These are phyloP conservation scores for Solanum paucissectum DNA, from an alignment of 257 asterid genomes.

Conservation along the genomic window DNA sequence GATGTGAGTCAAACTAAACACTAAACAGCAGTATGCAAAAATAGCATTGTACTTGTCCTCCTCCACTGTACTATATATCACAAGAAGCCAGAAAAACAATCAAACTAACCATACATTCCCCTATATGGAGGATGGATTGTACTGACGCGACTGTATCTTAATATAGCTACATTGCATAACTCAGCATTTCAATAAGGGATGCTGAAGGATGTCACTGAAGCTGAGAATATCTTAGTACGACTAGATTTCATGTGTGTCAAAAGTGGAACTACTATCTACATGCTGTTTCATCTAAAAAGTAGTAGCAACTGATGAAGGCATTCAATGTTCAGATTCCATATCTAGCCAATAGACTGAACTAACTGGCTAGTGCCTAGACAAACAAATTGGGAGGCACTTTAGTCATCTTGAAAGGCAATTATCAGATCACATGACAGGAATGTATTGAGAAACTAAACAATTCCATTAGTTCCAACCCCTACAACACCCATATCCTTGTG, in stretches of 20 bases:
- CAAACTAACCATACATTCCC: not conserved
- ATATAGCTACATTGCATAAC: not conserved
- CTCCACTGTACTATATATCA: not conserved
- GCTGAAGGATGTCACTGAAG: not conserved
- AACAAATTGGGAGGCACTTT: not conserved
- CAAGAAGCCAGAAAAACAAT: not conserved
- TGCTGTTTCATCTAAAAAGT: not conserved
- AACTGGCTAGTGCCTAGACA: not conserved
- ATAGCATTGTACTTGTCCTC: not conserved
- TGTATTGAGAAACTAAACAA: not conserved
- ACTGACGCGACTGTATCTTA: not conserved
- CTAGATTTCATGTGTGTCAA: not conserved
- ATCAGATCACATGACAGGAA: not conserved
- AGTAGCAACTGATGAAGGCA: not conserved
- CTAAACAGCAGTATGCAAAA: not conserved
- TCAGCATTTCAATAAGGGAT: not conserved
- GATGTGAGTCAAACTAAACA: not conserved
- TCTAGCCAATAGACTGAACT: not conserved
- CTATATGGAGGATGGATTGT: not conserved
- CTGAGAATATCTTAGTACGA: not conserved
- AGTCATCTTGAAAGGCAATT: not conserved
- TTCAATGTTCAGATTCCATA: not conserved
- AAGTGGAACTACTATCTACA: not conserved
- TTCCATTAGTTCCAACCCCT: not conserved
- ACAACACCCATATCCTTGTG: not conserved